Evolutionary conservation across 768 basidiomycete genomes (phyloP).

Genomic region (Xerocomus brunneocitrinus): DNA sequence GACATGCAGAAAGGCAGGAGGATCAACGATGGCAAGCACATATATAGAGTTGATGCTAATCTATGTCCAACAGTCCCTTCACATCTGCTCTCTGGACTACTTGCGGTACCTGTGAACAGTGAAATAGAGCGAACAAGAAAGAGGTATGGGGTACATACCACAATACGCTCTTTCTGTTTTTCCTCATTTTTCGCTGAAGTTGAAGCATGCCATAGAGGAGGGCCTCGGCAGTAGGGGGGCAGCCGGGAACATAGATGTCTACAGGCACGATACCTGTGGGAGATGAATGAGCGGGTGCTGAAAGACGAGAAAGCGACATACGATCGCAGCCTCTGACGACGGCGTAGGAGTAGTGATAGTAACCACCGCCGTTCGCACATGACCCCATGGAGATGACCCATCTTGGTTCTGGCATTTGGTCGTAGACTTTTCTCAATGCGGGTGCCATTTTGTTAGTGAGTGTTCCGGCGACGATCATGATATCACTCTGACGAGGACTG

Average conservation of each 20-base stretch:
- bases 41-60: conserved; percentile 24
- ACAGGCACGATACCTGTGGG: conserved; percentile 87
- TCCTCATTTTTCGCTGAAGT: conserved; percentile 93
- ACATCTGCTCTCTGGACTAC: conserved; percentile 8
- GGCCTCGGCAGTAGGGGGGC: conserved; percentile 94
- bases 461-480: conserved; percentile 99
- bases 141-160: conserved; percentile 50
- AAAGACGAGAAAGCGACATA: conserved; percentile 36
- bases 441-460: conserved; percentile 99
- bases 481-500: conserved; percentile 94
- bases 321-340: conserved; percentile 98
- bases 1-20: background rate
- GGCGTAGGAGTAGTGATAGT: conserved; percentile 98
- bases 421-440: conserved; percentile 91
- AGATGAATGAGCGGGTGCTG: conserved; percentile 7
- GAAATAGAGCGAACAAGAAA: background rate
- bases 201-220: conserved; percentile 95
- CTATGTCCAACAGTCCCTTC: conserved; percentile 16
- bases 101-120: conserved; percentile 25
- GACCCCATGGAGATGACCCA: conserved; percentile 99
- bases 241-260: conserved; percentile 97
- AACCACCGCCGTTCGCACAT: conserved; percentile 96
- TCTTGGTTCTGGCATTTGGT: conserved; percentile 99
- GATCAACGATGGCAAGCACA: conserved; percentile 8
- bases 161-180: conserved; percentile 77